These are phyloP conservation scores for Ramularia collo-cygni DNA, from an alignment of 2,329 filamentous ascomycete genomes.

Conservation along the genomic window DNA sequence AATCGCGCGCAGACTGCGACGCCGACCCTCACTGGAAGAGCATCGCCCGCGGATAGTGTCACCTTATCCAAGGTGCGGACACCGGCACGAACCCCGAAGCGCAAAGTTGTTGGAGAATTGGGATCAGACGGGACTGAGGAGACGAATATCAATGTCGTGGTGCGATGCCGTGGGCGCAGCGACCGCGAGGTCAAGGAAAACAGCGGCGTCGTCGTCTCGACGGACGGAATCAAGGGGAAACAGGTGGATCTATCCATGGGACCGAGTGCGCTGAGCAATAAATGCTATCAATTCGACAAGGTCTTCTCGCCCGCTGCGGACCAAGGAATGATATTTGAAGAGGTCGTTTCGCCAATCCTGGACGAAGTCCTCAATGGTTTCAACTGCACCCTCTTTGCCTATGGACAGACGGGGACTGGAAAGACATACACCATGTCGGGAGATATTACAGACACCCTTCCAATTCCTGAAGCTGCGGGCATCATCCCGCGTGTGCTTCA, in stretches of 20 bases:
- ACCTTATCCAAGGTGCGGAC: constrained; percentile 53
- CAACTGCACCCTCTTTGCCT: constrained; percentile 98
- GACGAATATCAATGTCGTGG: constrained; percentile 97
- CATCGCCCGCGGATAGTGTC: constrained; percentile 66
- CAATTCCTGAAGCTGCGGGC: constrained; percentile 83
- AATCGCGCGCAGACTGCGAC: constrained; percentile 43
- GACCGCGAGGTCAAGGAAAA: constrained; percentile 91
- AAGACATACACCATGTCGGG: constrained; percentile 99
- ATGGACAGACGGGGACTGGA: constrained; percentile 94
- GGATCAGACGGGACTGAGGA: constrained; percentile 65
- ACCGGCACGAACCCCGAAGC: constrained; percentile 55
- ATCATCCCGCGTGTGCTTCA: constrained; percentile 91
- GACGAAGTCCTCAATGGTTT: constrained; percentile 92
- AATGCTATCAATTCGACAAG: constrained; percentile 93
- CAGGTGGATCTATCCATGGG: constrained; percentile 85
- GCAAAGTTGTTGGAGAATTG: constrained; percentile 67
- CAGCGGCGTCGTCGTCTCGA: constrained; percentile 83
- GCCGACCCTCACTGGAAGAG: constrained; percentile 43
- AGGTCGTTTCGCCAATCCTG: constrained; percentile 86
- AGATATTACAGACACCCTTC: constrained; percentile 86
- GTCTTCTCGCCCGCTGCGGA: constrained; percentile 94
- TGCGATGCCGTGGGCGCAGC: constrained; percentile 86
- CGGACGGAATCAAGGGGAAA: constrained; percentile 81
- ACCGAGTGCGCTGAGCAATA: constrained; percentile 85
- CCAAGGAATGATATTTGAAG: constrained; percentile 88